These are phyloP conservation scores for Coemansia sp. DNA, from an alignment of 192 early-diverging fungal species.

Conservation along the genomic window DNA sequence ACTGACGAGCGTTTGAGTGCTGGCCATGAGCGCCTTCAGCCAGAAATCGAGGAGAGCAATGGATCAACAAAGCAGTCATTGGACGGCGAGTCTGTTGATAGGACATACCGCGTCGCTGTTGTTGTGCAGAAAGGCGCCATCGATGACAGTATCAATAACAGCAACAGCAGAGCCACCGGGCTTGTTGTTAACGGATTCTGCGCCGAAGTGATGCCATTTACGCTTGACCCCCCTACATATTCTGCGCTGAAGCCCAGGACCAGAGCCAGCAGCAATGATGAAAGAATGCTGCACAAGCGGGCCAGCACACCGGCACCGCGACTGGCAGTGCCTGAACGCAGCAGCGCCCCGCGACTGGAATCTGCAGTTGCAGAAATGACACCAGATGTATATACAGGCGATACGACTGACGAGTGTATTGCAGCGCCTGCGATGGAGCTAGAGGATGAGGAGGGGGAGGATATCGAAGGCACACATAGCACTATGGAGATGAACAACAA, in stretches of 20 bases:
- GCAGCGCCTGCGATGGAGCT: not conserved
- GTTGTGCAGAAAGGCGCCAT: conserved; percentile 21
- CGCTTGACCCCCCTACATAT: conserved; percentile 26
- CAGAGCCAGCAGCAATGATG: not conserved
- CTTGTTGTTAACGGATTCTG: conserved; percentile 34
- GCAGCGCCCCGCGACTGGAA: not conserved
- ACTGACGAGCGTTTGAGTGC: not conserved
- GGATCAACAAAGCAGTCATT: not conserved
- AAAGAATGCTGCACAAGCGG: not conserved
- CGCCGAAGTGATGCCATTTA: conserved; percentile 20
- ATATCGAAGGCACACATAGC: not conserved
- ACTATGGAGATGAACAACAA: not conserved
- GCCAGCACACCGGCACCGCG: not conserved
- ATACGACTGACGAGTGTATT: not conserved
- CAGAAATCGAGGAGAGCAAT: not conserved
- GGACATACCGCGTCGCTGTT: conserved; percentile 22
- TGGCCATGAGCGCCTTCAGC: not conserved
- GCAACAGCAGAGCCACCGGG: not conserved
- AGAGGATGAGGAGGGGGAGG: not conserved
- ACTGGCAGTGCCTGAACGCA: not conserved
- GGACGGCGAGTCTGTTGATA: conserved; percentile 1
- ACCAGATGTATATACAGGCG: not conserved
- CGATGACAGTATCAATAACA: not conserved
- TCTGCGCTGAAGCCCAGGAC: not conserved
- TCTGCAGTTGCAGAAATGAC: not conserved